Evolutionary conservation across 805 yeast species (phyloP), one percentile per base, ranked within the genome.

Genomic region (Kluyveromyces nonfermentans): DNA sequence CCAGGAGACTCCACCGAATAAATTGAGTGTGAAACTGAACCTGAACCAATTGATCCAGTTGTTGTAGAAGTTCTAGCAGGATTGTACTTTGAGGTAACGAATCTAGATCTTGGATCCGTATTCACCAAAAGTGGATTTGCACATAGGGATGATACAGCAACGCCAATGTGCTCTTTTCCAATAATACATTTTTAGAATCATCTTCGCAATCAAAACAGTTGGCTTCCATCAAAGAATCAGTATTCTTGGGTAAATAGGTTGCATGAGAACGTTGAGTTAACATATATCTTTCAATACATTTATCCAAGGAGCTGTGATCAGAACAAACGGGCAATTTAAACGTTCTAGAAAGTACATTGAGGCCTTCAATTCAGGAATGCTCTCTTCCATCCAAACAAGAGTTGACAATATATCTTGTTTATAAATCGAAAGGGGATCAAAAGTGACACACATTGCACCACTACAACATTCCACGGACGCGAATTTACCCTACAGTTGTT

Each of bases 91-190:
- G 96, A 75, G 33, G 97, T 97, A 45, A 90, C 69, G 47, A 88
- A 74, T 57, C 97, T 77, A 57, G 89, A 97, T 57, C 97, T 80
- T 47, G 98, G 98, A 63, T 93, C 97, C 54, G 93, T 75, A 33
- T 97, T 97, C 52, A 90, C 95, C 1, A 97, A 97, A 72, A 97
- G 89, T 22, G 98, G 98, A 3, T 97, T 96, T 97, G 97, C 54
- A 93, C 73, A 68, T 89, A 90, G 21, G 90, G 97, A 66, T 93
- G 97, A 60, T 97, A 97, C 43, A 90, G 77, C 43, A 97, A 97
- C 50, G 93, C 70, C 6, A 93, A 97, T 68, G 90, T 71, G 72
- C 83, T 90, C 59, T 89, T 74, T 5, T 97, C 97, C 37, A 83
- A 70, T 68, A 88, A 90, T 59, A 93, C 65, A 82, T 89, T 80